phyloP scores from a whole-genome alignment of 805 yeast species.

The Saccharomycopsis amapae region DNA sequence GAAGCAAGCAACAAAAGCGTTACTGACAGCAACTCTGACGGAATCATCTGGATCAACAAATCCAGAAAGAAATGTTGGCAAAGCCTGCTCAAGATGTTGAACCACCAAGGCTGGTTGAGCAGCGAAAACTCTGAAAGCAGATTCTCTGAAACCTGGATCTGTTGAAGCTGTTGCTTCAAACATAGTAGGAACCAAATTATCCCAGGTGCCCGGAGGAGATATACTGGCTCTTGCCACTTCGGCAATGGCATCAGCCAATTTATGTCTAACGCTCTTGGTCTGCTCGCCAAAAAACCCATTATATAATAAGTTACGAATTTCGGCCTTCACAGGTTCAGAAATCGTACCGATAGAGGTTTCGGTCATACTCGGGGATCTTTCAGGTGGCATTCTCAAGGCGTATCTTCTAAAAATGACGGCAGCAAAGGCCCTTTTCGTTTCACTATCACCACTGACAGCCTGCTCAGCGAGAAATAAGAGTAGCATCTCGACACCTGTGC shows the following conservation, averaged over 20 bases:
- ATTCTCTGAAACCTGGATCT: constrained; percentile 72
- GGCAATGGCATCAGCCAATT: constrained; percentile 87
- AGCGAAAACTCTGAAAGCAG: constrained; percentile 83
- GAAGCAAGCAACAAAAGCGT: constrained; percentile 88
- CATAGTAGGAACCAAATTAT: constrained; percentile 67
- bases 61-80: constrained; percentile 72
- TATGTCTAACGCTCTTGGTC: constrained; percentile 77
- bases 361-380: constrained; percentile 48
- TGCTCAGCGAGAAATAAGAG: constrained; percentile 77
- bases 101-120: constrained; percentile 72
- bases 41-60: constrained; percentile 74
- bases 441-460: constrained; percentile 56
- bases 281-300: constrained; percentile 67
- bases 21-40: constrained; percentile 85
- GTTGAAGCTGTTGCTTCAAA: constrained; percentile 49
- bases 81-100: constrained; percentile 44
- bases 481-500: constrained; percentile 59
- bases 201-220: constrained; percentile 55
- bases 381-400: constrained; percentile 72
- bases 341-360: constrained; percentile 74
- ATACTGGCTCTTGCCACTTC: constrained; percentile 74
- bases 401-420: constrained; percentile 88
- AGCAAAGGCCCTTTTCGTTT: constrained; percentile 58
- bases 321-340: constrained; percentile 47
- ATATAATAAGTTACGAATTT: constrained; percentile 59